Conservation (phyloP, 768 basidiomycete genomes). For the Pisolithus tinctorius region DNA sequence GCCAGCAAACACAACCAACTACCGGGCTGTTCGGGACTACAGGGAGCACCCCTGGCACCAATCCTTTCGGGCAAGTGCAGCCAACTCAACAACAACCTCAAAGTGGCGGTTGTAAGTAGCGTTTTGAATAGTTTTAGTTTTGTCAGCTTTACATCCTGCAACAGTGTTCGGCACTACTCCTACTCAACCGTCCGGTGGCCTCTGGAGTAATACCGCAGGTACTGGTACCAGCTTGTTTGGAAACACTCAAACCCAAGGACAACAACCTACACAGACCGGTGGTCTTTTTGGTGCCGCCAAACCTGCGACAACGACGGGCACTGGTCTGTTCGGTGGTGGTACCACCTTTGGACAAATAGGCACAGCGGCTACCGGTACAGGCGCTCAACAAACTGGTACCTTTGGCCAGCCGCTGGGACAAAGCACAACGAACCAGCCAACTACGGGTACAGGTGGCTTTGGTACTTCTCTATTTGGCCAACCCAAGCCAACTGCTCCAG, state of each 20-base stretch:
- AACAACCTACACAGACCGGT: conserved; percentile 28
- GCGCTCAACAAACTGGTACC: conserved; percentile 28
- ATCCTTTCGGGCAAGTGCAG: conserved; percentile 29
- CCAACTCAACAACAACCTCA: conserved; percentile 32
- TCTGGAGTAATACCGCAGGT: conserved; percentile 32
- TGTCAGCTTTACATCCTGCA: neutral
- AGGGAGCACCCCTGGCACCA: conserved; percentile 9
- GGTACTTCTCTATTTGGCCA: conserved; percentile 43
- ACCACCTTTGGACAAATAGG: conserved; percentile 37
- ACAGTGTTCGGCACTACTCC: conserved; percentile 33
- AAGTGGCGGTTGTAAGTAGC: conserved; percentile 28
- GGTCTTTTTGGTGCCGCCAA: conserved; percentile 26
- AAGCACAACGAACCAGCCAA: conserved; percentile 30
- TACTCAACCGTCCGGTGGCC: conserved; percentile 22
- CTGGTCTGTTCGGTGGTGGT: conserved; percentile 41
- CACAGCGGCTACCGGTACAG: conserved; percentile 24
- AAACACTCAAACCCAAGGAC: conserved; percentile 28
- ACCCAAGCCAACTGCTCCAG: conserved; percentile 43
- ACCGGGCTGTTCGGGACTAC: conserved; percentile 26
- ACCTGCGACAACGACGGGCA: conserved; percentile 24
- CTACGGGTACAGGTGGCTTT: conserved; percentile 28
- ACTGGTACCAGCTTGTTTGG: conserved; percentile 29
- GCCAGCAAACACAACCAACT: conserved; percentile 19
- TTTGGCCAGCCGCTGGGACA: conserved; percentile 53
- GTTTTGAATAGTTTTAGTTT: neutral